These are phyloP conservation scores for Phytophthora melonis DNA, from an alignment of 352 stramenopile genomes.

Conservation along the genomic window DNA sequence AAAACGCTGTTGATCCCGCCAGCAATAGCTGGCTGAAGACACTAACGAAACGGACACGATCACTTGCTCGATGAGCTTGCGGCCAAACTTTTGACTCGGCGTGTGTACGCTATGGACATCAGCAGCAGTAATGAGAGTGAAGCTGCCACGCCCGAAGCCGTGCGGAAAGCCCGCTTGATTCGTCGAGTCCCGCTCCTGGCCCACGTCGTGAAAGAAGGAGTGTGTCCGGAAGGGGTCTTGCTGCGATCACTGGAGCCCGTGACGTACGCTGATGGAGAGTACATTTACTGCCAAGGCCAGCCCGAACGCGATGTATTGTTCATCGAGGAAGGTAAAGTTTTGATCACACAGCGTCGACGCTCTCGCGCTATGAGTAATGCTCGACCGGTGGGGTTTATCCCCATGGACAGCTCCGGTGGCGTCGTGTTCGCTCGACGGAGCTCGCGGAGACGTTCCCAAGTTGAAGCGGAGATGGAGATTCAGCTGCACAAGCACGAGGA, in stretches of 20 bases:
- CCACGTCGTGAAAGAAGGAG: slow-evolving; percentile 53
- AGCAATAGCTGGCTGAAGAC: slow-evolving; percentile 24
- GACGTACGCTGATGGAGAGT: slow-evolving; percentile 62
- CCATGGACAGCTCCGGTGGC: slow-evolving; percentile 14
- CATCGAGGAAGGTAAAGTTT: slow-evolving; percentile 76
- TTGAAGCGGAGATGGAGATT: slow-evolving; percentile 62
- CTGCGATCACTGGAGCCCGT: slow-evolving; percentile 43
- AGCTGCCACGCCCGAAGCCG: slow-evolving; percentile 20
- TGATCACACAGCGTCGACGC: slow-evolving; percentile 64
- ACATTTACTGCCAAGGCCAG: slow-evolving; percentile 75
- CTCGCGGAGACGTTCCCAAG: slow-evolving; percentile 47
- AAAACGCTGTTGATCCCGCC: neutral
- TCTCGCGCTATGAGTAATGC: slow-evolving; percentile 33
- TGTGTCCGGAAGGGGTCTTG: slow-evolving; percentile 57
- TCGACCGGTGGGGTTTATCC: slow-evolving; percentile 20
- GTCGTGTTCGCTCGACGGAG: slow-evolving; percentile 5
- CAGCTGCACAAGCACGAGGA: slow-evolving; percentile 62
- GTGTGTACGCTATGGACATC: slow-evolving; percentile 15
- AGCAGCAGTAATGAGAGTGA: slow-evolving; percentile 22
- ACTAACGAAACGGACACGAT: slow-evolving; percentile 24
- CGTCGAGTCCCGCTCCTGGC: slow-evolving; percentile 60
- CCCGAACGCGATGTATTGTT: slow-evolving; percentile 68
- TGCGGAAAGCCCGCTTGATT: slow-evolving; percentile 63
- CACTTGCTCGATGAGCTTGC: slow-evolving; percentile 12
- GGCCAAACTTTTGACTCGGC: neutral